Conservation (phyloP, 129 eudicot genomes). For the Smallanthus sonchifolius region DNA sequence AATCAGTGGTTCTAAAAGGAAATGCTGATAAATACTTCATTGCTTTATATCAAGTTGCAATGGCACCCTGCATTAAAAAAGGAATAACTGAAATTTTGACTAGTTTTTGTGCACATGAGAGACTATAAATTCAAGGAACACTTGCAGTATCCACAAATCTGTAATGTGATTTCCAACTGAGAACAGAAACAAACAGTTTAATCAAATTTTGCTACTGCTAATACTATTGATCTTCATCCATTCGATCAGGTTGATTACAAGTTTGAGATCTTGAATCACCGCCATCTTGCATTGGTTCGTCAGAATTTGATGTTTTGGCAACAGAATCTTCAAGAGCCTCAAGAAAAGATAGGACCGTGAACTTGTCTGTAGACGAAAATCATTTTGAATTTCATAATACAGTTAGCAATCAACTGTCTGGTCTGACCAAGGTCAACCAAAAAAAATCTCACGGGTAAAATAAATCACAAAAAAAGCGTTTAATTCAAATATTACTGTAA, state of each 20-base stretch:
- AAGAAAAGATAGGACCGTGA: slow-evolving; percentile 87
- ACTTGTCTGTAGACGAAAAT: slow-evolving; percentile 55
- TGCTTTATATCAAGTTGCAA: background rate
- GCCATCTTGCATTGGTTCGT: slow-evolving; percentile 34
- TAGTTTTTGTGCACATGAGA: slow-evolving; percentile 5
- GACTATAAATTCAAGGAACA: slow-evolving; percentile 20
- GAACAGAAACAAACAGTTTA: slow-evolving; percentile 10
- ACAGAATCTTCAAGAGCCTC: slow-evolving; percentile 99
- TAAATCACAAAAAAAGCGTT: background rate
- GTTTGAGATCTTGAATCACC: slow-evolving; percentile 42
- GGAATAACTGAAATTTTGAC: slow-evolving; percentile 7
- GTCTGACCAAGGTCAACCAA: background rate
- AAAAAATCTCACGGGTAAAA: background rate
- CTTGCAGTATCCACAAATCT: slow-evolving; percentile 27
- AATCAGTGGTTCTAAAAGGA: background rate
- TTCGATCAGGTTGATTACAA: slow-evolving; percentile 42
- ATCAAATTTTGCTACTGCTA: background rate
- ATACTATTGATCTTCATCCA: slow-evolving; percentile 74
- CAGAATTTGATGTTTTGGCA: slow-evolving; percentile 30
- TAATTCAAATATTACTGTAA: background rate
- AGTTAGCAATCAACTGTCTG: background rate
- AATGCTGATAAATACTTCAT: background rate
- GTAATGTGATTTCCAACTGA: slow-evolving; percentile 5
- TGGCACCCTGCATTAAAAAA: background rate
- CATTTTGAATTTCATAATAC: background rate